Percentiles rank a stretch among this genome's conserved stretches.
Evolutionary conservation across 805 yeast species (phyloP).

Genomic region (Ogataea trehalophila): DNA sequence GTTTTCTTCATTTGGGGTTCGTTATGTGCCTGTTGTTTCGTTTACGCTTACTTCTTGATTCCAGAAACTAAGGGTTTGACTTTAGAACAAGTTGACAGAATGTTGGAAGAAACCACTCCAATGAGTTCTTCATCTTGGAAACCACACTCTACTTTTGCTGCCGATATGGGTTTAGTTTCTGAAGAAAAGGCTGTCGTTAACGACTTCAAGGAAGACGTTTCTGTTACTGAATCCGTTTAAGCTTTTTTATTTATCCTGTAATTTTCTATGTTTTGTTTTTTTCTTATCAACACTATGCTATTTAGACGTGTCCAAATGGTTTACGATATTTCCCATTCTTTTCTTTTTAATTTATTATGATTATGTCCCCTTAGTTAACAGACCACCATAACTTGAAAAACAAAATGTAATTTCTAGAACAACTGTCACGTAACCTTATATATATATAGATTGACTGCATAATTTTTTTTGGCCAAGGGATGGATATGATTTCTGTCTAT

Average conservation of each 20-base stretch:
- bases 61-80: slow-evolving; percentile 79
- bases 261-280: not conserved
- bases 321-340: too few relatives aligned
- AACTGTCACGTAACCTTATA: too few relatives aligned
- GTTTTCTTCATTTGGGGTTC: slow-evolving; percentile 34
- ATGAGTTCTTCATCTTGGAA: slow-evolving; percentile 31
- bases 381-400: too few relatives aligned
- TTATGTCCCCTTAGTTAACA: too few relatives aligned
- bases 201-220: slow-evolving; percentile 17
- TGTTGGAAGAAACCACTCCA: slow-evolving; percentile 34
- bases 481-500: too few relatives aligned
- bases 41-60: slow-evolving; percentile 69
- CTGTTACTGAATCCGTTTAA: slow-evolving; percentile 10
- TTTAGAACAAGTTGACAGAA: slow-evolving; percentile 70
- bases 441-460: too few relatives aligned
- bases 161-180: slow-evolving; percentile 25
- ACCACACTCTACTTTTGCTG: slow-evolving; percentile 30
- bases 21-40: slow-evolving; percentile 36
- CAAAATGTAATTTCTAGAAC: too few relatives aligned
- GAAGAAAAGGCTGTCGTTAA: slow-evolving; percentile 12
- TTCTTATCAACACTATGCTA: not conserved
- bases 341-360: too few relatives aligned
- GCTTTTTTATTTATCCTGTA: not conserved
- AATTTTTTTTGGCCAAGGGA: too few relatives aligned
- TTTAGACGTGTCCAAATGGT: not conserved